Percentiles rank a stretch among this genome's conserved stretches.
phyloP scores from a whole-genome alignment of 768 basidiomycete genomes.

The Tylopilus rubrobrunneus region DNA sequence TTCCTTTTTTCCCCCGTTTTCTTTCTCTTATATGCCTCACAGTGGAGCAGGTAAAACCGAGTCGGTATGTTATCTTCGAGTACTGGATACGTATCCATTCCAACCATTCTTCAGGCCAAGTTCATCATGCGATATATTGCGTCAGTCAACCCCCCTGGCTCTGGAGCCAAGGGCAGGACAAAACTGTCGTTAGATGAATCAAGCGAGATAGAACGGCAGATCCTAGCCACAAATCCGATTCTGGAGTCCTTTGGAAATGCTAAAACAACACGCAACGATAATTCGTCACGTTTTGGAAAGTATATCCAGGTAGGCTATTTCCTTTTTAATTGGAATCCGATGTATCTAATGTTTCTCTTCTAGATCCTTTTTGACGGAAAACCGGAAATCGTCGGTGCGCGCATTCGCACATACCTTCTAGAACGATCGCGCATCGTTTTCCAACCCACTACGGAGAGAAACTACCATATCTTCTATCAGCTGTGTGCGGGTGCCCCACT shows the following conservation, averaged over 20 bases:
- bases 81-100: neutral
- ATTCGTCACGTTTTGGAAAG: conserved; percentile 98
- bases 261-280: conserved; percentile 98
- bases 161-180: conserved; percentile 56
- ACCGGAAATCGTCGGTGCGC: conserved; percentile 96
- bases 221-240: conserved; percentile 98
- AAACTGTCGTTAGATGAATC: conserved; percentile 79
- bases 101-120: conserved; percentile 62
- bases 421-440: conserved; percentile 98
- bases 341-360: neutral
- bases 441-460: conserved; percentile 94
- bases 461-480: conserved; percentile 99
- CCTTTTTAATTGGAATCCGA: neutral
- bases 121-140: conserved; percentile 99
- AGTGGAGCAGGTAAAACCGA: conserved; percentile 99
- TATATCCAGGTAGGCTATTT: conserved; percentile 76
- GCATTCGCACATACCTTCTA: conserved; percentile 97
- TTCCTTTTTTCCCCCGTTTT: neutral
- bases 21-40: conserved; percentile 12
- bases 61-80: conserved; percentile 52
- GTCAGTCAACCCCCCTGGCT: conserved; percentile 84
- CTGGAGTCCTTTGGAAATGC: conserved; percentile 99
- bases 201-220: conserved; percentile 95
- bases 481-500: conserved; percentile 94
- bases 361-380: conserved; percentile 95